Conservation (phyloP, 768 basidiomycete genomes). For the Erythrobasidium yunnanense region DNA sequence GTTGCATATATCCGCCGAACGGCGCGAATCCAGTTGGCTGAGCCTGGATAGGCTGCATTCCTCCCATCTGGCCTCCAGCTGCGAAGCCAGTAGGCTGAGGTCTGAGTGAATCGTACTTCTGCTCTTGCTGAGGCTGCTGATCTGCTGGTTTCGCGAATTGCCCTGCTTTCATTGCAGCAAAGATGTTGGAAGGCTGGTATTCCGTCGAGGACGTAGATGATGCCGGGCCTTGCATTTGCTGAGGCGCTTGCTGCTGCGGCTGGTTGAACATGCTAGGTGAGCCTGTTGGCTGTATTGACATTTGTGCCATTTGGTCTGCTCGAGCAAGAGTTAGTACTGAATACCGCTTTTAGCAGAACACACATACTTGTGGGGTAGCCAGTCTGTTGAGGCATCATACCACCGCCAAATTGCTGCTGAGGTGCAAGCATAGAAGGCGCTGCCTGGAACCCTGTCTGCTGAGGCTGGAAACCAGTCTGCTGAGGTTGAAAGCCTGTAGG, state of each 20-base stretch:
- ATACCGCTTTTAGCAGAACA: neutral
- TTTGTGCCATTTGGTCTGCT: slow-evolving; percentile 19
- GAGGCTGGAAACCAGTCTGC: slow-evolving; percentile 34
- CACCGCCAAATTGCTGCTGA: neutral
- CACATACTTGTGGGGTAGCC: slow-evolving; percentile 9
- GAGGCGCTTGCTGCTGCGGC: slow-evolving; percentile 13
- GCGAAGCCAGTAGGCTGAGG: slow-evolving; percentile 26
- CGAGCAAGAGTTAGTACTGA: neutral
- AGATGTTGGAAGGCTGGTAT: slow-evolving; percentile 45
- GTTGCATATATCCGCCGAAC: slow-evolving; percentile 16
- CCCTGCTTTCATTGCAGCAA: slow-evolving; percentile 45
- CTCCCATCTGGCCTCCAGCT: neutral
- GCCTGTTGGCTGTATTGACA: slow-evolving; percentile 24
- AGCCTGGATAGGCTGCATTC: slow-evolving; percentile 10
- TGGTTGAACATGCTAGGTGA: slow-evolving; percentile 23
- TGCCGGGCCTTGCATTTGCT: slow-evolving; percentile 34
- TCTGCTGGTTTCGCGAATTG: slow-evolving; percentile 18
- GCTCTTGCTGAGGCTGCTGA: neutral
- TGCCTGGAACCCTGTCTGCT: slow-evolving; percentile 24
- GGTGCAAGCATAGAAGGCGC: too few relatives aligned
- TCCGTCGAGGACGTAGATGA: slow-evolving; percentile 39
- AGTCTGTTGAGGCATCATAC: slow-evolving; percentile 34
- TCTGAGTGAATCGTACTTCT: slow-evolving; percentile 28
- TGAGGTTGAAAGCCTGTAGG: slow-evolving; percentile 38
- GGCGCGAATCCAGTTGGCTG: slow-evolving; percentile 27